These are phyloP conservation scores for Colletotrichum brevisporum DNA, from an alignment of 2,329 filamentous ascomycete species.

Conservation along the genomic window DNA sequence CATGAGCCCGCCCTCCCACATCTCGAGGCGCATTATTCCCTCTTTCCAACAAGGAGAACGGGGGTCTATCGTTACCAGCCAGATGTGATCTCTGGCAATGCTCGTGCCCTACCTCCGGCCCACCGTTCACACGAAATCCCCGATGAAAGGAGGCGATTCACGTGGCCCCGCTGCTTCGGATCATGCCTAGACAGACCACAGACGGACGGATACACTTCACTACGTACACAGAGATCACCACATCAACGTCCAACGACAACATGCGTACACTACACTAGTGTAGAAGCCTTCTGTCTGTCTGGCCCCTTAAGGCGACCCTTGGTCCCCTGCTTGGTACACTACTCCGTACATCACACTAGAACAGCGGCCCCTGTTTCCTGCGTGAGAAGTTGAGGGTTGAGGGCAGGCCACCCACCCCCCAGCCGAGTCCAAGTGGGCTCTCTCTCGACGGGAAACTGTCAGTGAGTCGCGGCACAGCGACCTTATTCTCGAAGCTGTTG, in stretches of 20 bases:
- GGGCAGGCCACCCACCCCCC: conserved; percentile 22
- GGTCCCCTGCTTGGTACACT: conserved; percentile 8
- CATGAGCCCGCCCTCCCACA: conserved; percentile 17
- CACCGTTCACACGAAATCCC: conserved; percentile 23
- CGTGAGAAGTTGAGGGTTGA: conserved; percentile 30
- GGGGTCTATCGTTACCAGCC: not conserved
- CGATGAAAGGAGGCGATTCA: conserved; percentile 20
- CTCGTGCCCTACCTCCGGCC: conserved; percentile 7
- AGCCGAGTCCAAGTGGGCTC: conserved; percentile 31
- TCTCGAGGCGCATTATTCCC: conserved; percentile 21
- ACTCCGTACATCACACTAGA: not conserved
- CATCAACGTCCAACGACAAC: conserved; percentile 9
- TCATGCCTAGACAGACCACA: conserved; percentile 8
- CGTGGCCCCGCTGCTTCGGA: conserved; percentile 25
- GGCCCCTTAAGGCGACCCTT: conserved; percentile 22
- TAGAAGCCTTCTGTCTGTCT: not conserved
- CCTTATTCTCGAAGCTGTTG: conserved; percentile 40
- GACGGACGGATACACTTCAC: too few species aligned
- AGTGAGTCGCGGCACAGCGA: conserved; percentile 41
- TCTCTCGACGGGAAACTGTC: conserved; percentile 51
- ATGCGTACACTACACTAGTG: too few species aligned
- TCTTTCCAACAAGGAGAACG: conserved; percentile 11
- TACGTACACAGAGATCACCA: too few species aligned
- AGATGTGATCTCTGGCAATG: conserved; percentile 8
- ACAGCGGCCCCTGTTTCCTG: conserved; percentile 30